Evolutionary conservation across 805 yeast genomes (phyloP), one percentile per base, ranked within the genome.

Genomic region (Priceomyces melissophilus): DNA sequence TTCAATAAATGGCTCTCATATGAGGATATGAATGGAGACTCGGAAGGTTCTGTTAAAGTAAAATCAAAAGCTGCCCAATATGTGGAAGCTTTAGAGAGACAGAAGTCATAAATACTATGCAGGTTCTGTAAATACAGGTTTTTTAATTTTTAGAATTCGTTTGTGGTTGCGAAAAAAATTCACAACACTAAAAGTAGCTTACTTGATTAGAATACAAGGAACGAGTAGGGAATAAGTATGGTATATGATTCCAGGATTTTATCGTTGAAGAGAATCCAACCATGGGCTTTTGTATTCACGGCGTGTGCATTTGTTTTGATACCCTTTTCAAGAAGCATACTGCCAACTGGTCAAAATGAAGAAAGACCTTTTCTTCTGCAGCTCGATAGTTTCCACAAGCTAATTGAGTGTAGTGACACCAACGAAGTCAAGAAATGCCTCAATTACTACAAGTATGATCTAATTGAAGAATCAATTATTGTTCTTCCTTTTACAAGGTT

Each of bases 1-100:
- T 90, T 89, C 70, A 86, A 82, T 53, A 91, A 91, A 60, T 90
- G 97, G 97, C 77, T 89, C 45, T 68, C 76, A 9, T 87, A 70
- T 54, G 97, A 89, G 65, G 89, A 84, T 55, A 76, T 75, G 47
- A 58, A 69, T 40, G 80, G 76, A 10, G 91, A 87, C 58, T 76
- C 72, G 36, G 84, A 81, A 65, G 78, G 83, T 38, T 78, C 79
- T 41, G 93, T 87, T 47, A 82, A 86, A 47, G 96, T 90, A 40
- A 90, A 88, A 71, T 87, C 95, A 13, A 85, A 84, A 67, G 98
- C 98, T 26, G 79, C 81, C 32, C 93, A 87, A 55, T 89, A 75
- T 54, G 90, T 81, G 34, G 66, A 71, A 49, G 42, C 54, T 15
- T 32, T 20, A 8, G 25, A 20, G 25, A 8, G 25, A 8, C 25